Evolutionary conservation across 768 basidiomycete genomes (phyloP), one percentile per base, ranked within the genome.

Genomic region (Pleurotus djamor): DNA sequence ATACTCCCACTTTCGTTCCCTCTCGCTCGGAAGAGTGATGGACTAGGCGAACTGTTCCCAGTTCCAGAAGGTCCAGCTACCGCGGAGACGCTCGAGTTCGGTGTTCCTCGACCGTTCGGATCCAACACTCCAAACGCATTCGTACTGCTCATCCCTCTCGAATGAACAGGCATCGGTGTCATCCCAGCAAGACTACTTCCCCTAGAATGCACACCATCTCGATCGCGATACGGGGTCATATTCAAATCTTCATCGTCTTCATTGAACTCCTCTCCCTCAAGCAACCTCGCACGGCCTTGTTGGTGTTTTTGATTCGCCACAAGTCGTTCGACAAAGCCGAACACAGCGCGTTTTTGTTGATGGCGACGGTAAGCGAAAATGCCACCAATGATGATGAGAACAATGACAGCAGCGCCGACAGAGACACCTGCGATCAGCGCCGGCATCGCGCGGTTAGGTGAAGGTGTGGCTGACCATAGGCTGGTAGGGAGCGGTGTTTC

Each of bases 1-100:
- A 79, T 71, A 0, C 80, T 81, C 1, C 79, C 80, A 2, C 74
- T 67, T 38, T 81, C 79, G 45, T 17, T 47, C 2, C 80, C 72
- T 5, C 77, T 69, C 2, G 77, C 68, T 34, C 74, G 74, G 47
- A 78, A 68, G 32, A 79, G 65, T 5, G 76, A 72, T 0, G 73
- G 75, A 0, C 75, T 63, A n/a, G 74, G 69, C 0, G 76, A 74
- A 1, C 60, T 7, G 7, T 48, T 28, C 14, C 21, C 28, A 10
- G 17, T 6, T 28, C 12, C 17, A 21, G 34, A 9, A 41, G 10
- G 10, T n/a, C 38, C 38, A 41, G 45, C 14, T 36, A 32, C 14
- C 43, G 57, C 60, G 16, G 57, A 44, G n/a, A 21, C 45, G 32
- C 12, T 48, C 9, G 52, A 49, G 9, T 37, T 34, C 8, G 37